A percentile compares a stretch with the other conserved stretches of the same genome.
phyloP scores from a whole-genome alignment of 306 rosid genomes.

The Fragaria vesca region DNA sequence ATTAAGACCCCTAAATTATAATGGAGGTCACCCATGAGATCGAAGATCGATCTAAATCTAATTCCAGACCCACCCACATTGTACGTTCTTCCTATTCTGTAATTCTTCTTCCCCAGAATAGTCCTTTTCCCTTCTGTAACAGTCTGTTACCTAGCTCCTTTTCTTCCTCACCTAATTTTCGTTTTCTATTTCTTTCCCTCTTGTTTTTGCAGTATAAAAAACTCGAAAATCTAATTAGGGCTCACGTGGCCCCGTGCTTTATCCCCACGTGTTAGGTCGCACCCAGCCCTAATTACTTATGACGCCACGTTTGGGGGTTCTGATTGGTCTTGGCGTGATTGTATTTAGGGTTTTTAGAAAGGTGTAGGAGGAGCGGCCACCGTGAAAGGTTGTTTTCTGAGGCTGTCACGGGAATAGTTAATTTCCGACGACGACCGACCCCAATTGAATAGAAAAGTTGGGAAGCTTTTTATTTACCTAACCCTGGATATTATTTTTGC shows the following conservation, averaged over 20 bases:
- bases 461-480: background rate
- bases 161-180: background rate
- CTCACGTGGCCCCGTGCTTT: background rate
- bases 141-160: background rate
- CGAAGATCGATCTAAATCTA: constrained; percentile 1
- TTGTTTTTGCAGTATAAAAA: background rate
- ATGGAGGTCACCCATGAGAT: background rate
- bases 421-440: background rate
- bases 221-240: background rate
- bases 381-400: background rate
- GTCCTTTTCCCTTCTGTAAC: background rate
- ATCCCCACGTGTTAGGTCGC: constrained; percentile 9
- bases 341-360: background rate
- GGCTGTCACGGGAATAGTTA: constrained; percentile 17
- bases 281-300: background rate
- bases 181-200: background rate
- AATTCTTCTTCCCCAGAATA: background rate
- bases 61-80: background rate
- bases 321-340: constrained; percentile 6
- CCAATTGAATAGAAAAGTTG: background rate
- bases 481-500: constrained; percentile 3
- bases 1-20: background rate
- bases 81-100: background rate
- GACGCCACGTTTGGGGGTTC: background rate
- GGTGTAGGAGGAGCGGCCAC: constrained; percentile 9